Conservation (phyloP, 2,329 filamentous ascomycete genomes). For the Metarhizium guizhouense region DNA sequence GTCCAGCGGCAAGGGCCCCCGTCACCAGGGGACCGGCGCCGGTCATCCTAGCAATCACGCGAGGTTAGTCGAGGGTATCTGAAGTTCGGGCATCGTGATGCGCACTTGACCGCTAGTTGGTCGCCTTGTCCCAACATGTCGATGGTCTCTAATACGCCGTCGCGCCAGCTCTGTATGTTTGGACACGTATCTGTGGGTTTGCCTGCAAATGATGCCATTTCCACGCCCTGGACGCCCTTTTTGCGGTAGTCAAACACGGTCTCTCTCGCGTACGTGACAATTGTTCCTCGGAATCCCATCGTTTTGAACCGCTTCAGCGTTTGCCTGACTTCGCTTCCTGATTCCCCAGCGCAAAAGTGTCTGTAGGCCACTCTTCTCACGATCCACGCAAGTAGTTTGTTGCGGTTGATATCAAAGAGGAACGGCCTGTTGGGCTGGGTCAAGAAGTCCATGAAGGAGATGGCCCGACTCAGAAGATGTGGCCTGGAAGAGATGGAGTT, state of each 20-base stretch:
- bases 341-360: constrained; percentile 49
- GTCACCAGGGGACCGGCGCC: constrained; percentile 32
- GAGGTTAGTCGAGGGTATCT: not conserved
- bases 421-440: constrained; percentile 27
- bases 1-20: constrained; percentile 24
- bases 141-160: constrained; percentile 22
- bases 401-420: constrained; percentile 35
- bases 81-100: not conserved
- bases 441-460: constrained; percentile 29
- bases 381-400: constrained; percentile 35
- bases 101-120: constrained; percentile 29
- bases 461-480: constrained; percentile 26
- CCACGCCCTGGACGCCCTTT: constrained; percentile 12
- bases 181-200: constrained; percentile 27
- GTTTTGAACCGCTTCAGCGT: constrained; percentile 32
- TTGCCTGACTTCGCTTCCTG: constrained; percentile 32
- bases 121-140: constrained; percentile 24
- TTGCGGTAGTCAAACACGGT: constrained; percentile 31
- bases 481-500: constrained; percentile 37
- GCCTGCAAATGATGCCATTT: constrained; percentile 26
- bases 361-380: constrained; percentile 43
- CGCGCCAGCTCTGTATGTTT: constrained; percentile 28
- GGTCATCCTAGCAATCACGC: constrained; percentile 22
- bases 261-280: constrained; percentile 43
- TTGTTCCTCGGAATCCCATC: constrained; percentile 44